Base-by-base conservation (phyloP, 768 basidiomycete genomes). In the Lentinula sp. region DNA sequence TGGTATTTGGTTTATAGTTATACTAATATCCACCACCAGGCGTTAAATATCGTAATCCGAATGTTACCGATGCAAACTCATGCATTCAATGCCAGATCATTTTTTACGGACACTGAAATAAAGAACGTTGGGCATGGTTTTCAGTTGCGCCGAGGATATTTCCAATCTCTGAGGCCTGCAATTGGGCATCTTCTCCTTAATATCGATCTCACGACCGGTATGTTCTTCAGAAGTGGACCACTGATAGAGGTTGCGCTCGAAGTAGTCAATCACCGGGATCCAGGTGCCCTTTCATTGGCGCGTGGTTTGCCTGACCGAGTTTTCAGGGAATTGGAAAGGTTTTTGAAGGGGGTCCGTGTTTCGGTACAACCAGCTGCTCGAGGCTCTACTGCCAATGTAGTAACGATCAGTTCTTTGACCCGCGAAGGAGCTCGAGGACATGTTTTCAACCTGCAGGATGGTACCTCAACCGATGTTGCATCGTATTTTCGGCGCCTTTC, bases 71-170 rank as follows among this genome's bases (percentile, higher is more conserved):
- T 82, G 2, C 69, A 83, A 68, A 78, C 78, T 18, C 84, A 85
- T 60, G 88, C 90, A 0, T 89, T 86, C 77, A 87, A 90, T 57
- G 80, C 85, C 6, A 81, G 90, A 0, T 89, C 88, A 0, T 91
- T 93, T 72, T 93, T 86, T 69, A 87, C 86, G 0, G 71, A 81
- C 23, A 69, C 73, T 1, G 88, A 84, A 56, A 78, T 73, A 8
- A 79, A 75, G 50, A 66, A 71, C 32, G 76, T 91, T 28, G 87
- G 89, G 0, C 68, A 70, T 0, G 90, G 91, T 0, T 76, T 93
- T 3, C 79, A 84, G 13, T 77, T 91, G 0, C 89, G 89, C 89
- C 79, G 90, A 3, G 91, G 91, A 0, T 91, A 88, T 59, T 92
- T 93, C 72, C 91, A 92, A 68, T 88, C 87, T 0, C 80, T 91